A percentile compares a stretch with the other conserved stretches of the same genome.
phyloP scores from a whole-genome alignment of 129 eudicot genomes.

The Calendula officinalis region DNA sequence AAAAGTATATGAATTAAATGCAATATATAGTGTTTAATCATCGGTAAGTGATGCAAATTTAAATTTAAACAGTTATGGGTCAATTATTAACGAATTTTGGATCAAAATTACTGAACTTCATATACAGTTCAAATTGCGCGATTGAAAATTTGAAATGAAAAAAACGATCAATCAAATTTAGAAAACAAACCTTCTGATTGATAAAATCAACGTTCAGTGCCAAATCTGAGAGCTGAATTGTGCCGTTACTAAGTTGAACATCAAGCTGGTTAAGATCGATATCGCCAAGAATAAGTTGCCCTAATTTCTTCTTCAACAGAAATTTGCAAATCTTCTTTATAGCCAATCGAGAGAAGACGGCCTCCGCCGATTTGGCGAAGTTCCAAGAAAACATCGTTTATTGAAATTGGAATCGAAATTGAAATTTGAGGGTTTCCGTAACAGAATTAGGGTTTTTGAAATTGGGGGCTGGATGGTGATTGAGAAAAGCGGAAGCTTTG shows the following conservation, averaged over 20 bases:
- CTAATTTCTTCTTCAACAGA: slow-evolving; percentile 86
- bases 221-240: slow-evolving; percentile 78
- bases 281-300: slow-evolving; percentile 80
- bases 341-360: slow-evolving; percentile 76
- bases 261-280: slow-evolving; percentile 95
- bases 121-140: not conserved
- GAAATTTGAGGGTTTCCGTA: slow-evolving; percentile 16
- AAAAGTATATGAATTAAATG: not conserved
- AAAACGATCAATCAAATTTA: not conserved
- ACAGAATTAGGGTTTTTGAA: slow-evolving; percentile 30
- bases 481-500: slow-evolving; percentile 12
- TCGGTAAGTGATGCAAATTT: not conserved
- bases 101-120: slow-evolving; percentile 4
- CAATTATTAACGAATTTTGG: not conserved
- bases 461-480: slow-evolving; percentile 13
- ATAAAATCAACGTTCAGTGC: slow-evolving; percentile 83
- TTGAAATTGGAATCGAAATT: slow-evolving; percentile 2
- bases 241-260: slow-evolving; percentile 82
- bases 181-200: slow-evolving; percentile 59
- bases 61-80: not conserved
- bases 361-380: slow-evolving; percentile 89
- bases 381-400: slow-evolving; percentile 72
- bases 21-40: not conserved
- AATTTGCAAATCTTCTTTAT: slow-evolving; percentile 71
- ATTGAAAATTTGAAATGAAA: not conserved